Conservation (phyloP, 2,329 filamentous ascomycete genomes). For the Aureobasidium sp. region DNA sequence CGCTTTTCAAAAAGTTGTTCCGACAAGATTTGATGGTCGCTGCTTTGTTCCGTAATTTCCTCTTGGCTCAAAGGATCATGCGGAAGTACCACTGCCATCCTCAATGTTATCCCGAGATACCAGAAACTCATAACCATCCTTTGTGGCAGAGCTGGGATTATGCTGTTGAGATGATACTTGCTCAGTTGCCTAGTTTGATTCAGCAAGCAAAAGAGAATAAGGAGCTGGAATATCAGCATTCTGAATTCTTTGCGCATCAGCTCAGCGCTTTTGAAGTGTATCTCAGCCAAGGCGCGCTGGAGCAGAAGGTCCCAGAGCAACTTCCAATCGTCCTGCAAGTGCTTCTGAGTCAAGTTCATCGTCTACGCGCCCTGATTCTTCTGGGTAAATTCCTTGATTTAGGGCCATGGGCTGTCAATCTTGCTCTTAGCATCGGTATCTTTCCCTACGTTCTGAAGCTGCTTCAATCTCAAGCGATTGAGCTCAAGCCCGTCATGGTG, state of each 20-base stretch:
- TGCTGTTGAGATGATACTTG: constrained; percentile 88
- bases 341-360: constrained; percentile 87
- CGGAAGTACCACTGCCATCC: constrained; percentile 92
- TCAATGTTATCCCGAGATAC: constrained; percentile 83
- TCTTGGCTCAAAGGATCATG: constrained; percentile 93
- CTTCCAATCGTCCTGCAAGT: constrained; percentile 94
- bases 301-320: constrained; percentile 85
- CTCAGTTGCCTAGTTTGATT: constrained; percentile 75
- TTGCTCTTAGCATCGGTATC: constrained; percentile 94
- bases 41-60: constrained; percentile 89
- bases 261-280: constrained; percentile 97
- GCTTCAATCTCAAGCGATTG: constrained; percentile 85
- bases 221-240: constrained; percentile 89
- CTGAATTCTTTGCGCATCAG: constrained; percentile 93
- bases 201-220: constrained; percentile 69
- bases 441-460: constrained; percentile 98
- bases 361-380: constrained; percentile 82
- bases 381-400: constrained; percentile 90
- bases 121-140: constrained; percentile 88
- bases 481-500: constrained; percentile 97
- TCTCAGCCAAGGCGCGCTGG: constrained; percentile 71
- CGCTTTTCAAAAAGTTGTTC: constrained; percentile 94
- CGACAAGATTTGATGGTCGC: constrained; percentile 98
- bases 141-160: constrained; percentile 98
- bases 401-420: constrained; percentile 96